Conservation (phyloP, 2,329 filamentous ascomycete species). For the Cercospora berteroae region DNA sequence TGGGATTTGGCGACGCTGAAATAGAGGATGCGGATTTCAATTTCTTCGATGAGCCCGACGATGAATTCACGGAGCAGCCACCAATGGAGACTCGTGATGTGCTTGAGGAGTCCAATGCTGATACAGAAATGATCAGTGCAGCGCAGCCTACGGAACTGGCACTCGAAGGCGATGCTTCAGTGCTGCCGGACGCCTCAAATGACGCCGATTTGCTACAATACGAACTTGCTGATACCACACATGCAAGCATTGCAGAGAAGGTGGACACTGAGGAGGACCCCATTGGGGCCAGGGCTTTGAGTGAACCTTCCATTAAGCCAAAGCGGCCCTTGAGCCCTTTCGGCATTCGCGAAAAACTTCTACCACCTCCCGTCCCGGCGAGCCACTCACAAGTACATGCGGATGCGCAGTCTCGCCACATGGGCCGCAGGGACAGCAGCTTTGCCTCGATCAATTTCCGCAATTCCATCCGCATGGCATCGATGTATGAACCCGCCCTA, state of each 20-base stretch:
- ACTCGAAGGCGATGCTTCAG: neutral
- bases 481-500: neutral
- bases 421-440: constrained; percentile 41
- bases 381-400: constrained; percentile 21
- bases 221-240: neutral
- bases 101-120: neutral
- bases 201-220: neutral
- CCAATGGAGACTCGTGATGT: neutral
- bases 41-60: constrained; percentile 69
- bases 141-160: neutral
- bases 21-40: constrained; percentile 75
- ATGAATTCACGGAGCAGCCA: constrained; percentile 10
- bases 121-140: neutral
- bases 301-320: neutral
- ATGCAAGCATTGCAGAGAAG: neutral
- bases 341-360: constrained; percentile 47
- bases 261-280: neutral
- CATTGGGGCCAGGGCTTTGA: neutral
- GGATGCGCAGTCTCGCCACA: neutral
- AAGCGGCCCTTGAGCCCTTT: constrained; percentile 38
- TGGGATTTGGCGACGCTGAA: constrained; percentile 26
- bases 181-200: neutral
- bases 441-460: constrained; percentile 56
- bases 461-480: constrained; percentile 32
- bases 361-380: constrained; percentile 42